Conservation (phyloP, 768 basidiomycete genomes). For the Agaricus subrufescens region DNA sequence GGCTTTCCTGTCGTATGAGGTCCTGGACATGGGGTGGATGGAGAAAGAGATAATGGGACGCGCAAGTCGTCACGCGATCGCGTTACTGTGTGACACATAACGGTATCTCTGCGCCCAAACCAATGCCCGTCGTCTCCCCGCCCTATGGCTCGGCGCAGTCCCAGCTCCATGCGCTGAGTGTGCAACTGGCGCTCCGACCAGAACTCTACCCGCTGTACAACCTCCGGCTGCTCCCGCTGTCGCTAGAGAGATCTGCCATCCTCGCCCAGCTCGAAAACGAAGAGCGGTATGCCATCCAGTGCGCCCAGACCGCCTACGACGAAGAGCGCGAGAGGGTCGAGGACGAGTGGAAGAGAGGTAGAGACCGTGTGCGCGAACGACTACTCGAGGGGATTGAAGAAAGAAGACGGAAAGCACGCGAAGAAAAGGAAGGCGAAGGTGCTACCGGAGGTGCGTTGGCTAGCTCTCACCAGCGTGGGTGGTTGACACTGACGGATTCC, state of each 20-base stretch:
- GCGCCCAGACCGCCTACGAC: conserved; percentile 65
- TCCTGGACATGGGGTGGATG: conserved; percentile 72
- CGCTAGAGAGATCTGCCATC: conserved; percentile 72
- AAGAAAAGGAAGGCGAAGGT: conserved; percentile 90
- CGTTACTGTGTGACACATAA: conserved; percentile 17
- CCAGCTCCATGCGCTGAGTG: conserved; percentile 50
- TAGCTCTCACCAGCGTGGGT: conserved; percentile 5
- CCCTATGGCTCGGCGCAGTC: conserved; percentile 16
- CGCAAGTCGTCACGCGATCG: conserved; percentile 50
- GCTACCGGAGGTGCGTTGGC: conserved; percentile 53
- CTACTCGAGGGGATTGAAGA: conserved; percentile 85
- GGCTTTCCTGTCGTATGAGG: conserved; percentile 83
- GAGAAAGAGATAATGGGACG: conserved; percentile 25
- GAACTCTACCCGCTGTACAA: conserved; percentile 62
- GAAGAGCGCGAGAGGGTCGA: conserved; percentile 79
- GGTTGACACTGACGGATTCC: neutral
- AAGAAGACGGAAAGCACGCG: conserved; percentile 68
- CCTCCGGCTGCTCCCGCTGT: conserved; percentile 66
- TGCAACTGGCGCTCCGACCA: conserved; percentile 65
- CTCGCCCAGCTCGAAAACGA: conserved; percentile 63
- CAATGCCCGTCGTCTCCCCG: too few species aligned
- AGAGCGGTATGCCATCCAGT: conserved; percentile 64
- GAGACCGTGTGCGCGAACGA: conserved; percentile 71
- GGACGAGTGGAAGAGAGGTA: conserved; percentile 75
- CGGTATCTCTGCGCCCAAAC: neutral